These are phyloP conservation scores for Plasmodium inui DNA, from an alignment of 169 alveolate genomes.

Conservation along the genomic window DNA sequence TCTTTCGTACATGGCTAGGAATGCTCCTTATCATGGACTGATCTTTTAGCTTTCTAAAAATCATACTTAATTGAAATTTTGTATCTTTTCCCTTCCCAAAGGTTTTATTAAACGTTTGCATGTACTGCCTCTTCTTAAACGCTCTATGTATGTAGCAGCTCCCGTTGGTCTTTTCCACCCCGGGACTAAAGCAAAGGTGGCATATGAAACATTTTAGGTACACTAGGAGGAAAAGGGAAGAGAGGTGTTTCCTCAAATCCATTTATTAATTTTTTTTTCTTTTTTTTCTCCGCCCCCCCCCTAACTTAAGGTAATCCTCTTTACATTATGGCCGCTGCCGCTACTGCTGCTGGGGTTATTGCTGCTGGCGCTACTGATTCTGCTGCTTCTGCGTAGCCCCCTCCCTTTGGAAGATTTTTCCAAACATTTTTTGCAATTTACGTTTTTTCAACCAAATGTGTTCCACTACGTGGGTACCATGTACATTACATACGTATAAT, in stretches of 20 bases:
- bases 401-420: constrained; percentile 2
- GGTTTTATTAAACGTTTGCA: neutral
- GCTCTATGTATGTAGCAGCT: neutral
- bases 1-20: constrained; percentile 63
- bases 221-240: constrained; percentile 14
- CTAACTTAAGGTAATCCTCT: neutral
- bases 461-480: neutral
- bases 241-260: constrained; percentile 53
- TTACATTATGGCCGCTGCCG: neutral
- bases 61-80: constrained; percentile 50
- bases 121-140: constrained; percentile 13
- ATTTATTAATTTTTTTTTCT: constrained; percentile 19
- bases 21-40: constrained; percentile 76
- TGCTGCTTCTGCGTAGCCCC: neutral
- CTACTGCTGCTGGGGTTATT: neutral
- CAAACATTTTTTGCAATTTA: neutral
- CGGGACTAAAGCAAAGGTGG: constrained; percentile 19
- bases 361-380: neutral
- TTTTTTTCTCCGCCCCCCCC: neutral
- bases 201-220: constrained; percentile 11
- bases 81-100: neutral
- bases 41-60: constrained; percentile 72
- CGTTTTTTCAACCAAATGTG: neutral
- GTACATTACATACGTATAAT: neutral
- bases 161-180: neutral